Percentiles rank a stretch among this genome's conserved stretches.
These are phyloP conservation scores for Ramichloridium luteum DNA, from an alignment of 2,329 filamentous ascomycete species.

Conservation along the genomic window DNA sequence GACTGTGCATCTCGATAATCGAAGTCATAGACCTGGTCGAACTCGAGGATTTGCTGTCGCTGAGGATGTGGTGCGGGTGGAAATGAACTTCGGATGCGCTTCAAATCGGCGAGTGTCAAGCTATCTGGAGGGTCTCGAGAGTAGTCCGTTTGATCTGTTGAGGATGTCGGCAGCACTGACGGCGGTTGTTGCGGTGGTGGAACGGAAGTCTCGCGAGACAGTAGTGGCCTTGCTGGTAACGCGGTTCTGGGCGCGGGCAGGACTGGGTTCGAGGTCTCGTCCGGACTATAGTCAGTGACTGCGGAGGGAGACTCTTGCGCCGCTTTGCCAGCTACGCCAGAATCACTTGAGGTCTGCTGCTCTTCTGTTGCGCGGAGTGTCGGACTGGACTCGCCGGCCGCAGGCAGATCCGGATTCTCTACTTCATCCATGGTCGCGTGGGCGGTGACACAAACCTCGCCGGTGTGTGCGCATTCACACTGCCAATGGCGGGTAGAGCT, in stretches of 20 bases:
- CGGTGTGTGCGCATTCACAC: too few species aligned
- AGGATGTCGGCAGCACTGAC: conserved; percentile 26
- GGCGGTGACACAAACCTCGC: too few species aligned
- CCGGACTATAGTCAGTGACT: conserved; percentile 11
- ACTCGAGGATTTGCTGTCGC: conserved; percentile 20
- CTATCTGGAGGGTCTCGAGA: conserved; percentile 29
- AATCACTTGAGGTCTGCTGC: background rate
- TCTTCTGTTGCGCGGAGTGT: conserved; percentile 14
- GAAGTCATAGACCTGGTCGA: conserved; percentile 59
- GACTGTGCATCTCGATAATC: conserved; percentile 39
- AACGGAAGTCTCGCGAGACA: conserved; percentile 30
- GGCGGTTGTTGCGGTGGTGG: conserved; percentile 32
- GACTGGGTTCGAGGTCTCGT: conserved; percentile 8
- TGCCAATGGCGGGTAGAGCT: too few species aligned
- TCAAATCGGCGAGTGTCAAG: conserved; percentile 36
- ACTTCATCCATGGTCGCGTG: conserved; percentile 31
- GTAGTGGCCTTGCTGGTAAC: conserved; percentile 24
- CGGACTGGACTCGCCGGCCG: conserved; percentile 23
- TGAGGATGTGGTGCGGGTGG: conserved; percentile 27
- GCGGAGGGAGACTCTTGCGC: conserved; percentile 5
- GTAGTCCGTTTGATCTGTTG: conserved; percentile 15
- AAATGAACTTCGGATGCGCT: conserved; percentile 32
- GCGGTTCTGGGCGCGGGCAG: conserved; percentile 13
- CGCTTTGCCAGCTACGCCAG: too few species aligned
- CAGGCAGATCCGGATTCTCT: conserved; percentile 25